Evolutionary conservation across 176 grass and related monocot genomes (phyloP).

Genomic region (Eleusine indica): DNA sequence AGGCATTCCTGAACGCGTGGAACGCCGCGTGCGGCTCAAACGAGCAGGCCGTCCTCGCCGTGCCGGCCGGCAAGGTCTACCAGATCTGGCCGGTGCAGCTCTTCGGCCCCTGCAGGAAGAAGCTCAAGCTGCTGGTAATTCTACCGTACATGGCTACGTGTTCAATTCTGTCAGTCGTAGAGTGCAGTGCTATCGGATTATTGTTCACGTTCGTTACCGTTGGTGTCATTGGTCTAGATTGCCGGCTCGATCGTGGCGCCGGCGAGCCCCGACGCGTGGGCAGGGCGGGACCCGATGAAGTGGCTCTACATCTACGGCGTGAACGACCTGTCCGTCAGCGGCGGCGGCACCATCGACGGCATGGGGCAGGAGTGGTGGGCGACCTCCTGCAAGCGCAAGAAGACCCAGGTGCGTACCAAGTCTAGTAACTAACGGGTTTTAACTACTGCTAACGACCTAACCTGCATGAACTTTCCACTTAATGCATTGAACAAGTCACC

Average conservation of each 20-base stretch:
- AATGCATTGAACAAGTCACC: background rate
- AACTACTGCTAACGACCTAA: background rate
- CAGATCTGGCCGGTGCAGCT: conserved; percentile 57
- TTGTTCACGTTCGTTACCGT: background rate
- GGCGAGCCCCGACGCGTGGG: conserved; percentile 62
- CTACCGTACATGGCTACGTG: background rate
- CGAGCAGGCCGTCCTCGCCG: conserved; percentile 42
- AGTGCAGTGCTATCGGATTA: background rate
- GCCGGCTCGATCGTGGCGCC: conserved; percentile 58
- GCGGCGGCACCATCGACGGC: conserved; percentile 79
- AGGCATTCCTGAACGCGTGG: conserved; percentile 81
- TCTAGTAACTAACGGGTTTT: background rate
- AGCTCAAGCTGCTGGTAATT: conserved; percentile 68
- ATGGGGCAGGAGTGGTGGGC: conserved; percentile 83
- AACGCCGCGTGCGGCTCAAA: conserved; percentile 48
- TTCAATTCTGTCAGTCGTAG: background rate
- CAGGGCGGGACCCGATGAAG: conserved; percentile 51
- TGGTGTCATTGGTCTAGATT: conserved; percentile 31
- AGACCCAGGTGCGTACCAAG: conserved; percentile 39
- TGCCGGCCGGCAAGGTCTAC: conserved; percentile 62
- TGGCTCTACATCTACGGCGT: conserved; percentile 74
- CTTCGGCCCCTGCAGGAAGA: conserved; percentile 70
- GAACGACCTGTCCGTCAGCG: conserved; percentile 53
- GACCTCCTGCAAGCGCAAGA: conserved; percentile 70
- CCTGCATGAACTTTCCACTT: background rate